A percentile compares a stretch with the other conserved stretches of the same genome.
These are phyloP conservation scores for Euphorbia neoarborescens DNA, from an alignment of 441 rosid genomes.

Conservation along the genomic window DNA sequence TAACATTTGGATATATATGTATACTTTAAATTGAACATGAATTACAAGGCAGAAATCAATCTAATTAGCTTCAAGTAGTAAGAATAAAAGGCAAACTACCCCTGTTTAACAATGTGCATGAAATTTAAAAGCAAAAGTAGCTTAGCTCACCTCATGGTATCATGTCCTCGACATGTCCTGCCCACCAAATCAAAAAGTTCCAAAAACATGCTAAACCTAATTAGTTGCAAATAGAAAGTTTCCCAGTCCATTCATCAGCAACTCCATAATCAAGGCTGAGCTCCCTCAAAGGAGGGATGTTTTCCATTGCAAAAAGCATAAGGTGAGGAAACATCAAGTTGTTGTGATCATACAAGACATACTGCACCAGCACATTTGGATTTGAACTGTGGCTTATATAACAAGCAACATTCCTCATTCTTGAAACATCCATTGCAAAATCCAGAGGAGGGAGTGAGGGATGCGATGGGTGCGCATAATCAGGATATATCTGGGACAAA, in stretches of 20 bases:
- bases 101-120: not conserved
- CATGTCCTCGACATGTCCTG: slow-evolving; percentile 18
- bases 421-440: slow-evolving; percentile 79
- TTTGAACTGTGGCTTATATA: slow-evolving; percentile 68
- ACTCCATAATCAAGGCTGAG: slow-evolving; percentile 81
- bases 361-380: slow-evolving; percentile 78
- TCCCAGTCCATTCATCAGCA: slow-evolving; percentile 51
- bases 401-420: slow-evolving; percentile 74
- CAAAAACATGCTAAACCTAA: slow-evolving; percentile 17
- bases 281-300: slow-evolving; percentile 68
- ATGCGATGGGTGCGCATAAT: slow-evolving; percentile 40
- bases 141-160: slow-evolving; percentile 30
- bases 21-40: slow-evolving; percentile 11
- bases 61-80: not conserved
- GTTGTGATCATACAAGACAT: slow-evolving; percentile 69
- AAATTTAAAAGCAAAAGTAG: slow-evolving; percentile 13
- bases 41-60: slow-evolving; percentile 12
- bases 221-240: slow-evolving; percentile 64
- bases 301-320: slow-evolving; percentile 83
- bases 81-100: not conserved
- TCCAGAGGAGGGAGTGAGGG: slow-evolving; percentile 72
- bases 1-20: not conserved
- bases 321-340: slow-evolving; percentile 69
- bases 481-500: slow-evolving; percentile 46
- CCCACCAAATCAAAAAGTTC: slow-evolving; percentile 21